Percentiles rank a stretch among this genome's conserved stretches.
These are phyloP conservation scores for Penicillium brasilianum DNA, from an alignment of 2,329 filamentous ascomycete genomes.

Conservation along the genomic window DNA sequence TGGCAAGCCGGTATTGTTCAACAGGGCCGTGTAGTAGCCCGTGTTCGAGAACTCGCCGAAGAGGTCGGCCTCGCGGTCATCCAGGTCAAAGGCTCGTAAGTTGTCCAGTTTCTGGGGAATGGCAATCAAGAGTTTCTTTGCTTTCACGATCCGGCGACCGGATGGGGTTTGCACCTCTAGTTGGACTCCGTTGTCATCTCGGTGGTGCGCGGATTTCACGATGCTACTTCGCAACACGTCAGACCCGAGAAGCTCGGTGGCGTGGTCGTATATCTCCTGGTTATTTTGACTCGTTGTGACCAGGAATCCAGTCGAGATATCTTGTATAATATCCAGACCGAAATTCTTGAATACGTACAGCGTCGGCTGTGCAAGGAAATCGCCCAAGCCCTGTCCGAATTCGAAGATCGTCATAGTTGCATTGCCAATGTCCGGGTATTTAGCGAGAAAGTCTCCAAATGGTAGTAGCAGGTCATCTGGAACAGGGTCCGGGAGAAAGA, in stretches of 20 bases:
- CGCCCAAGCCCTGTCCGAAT: conserved; percentile 52
- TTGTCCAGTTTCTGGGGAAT: conserved; percentile 48
- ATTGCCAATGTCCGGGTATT: conserved; percentile 54
- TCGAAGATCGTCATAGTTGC: conserved; percentile 49
- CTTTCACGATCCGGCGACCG: conserved; percentile 41
- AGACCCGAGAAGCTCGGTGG: conserved; percentile 27
- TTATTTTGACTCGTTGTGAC: conserved; percentile 23
- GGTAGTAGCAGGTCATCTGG: conserved; percentile 55
- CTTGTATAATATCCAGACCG: conserved; percentile 15
- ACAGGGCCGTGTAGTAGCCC: conserved; percentile 46
- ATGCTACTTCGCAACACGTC: conserved; percentile 35
- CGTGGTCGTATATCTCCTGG: conserved; percentile 32
- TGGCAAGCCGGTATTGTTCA: conserved; percentile 48
- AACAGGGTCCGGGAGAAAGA: conserved; percentile 50
- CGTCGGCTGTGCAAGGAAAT: conserved; percentile 22
- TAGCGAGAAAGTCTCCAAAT: conserved; percentile 53
- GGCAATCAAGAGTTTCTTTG: conserved; percentile 50
- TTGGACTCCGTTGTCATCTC: conserved; percentile 26
- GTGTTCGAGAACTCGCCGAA: conserved; percentile 48
- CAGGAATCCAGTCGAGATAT: conserved; percentile 13
- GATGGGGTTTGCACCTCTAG: conserved; percentile 39
- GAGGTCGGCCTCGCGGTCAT: conserved; percentile 37
- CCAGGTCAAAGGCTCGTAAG: conserved; percentile 46
- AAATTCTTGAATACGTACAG: conserved; percentile 28
- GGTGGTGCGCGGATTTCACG: conserved; percentile 25